Percentiles rank a stretch among this genome's conserved stretches.
Conservation (phyloP, 2,329 filamentous ascomycete species). For the Delphinella strobiligena region DNA sequence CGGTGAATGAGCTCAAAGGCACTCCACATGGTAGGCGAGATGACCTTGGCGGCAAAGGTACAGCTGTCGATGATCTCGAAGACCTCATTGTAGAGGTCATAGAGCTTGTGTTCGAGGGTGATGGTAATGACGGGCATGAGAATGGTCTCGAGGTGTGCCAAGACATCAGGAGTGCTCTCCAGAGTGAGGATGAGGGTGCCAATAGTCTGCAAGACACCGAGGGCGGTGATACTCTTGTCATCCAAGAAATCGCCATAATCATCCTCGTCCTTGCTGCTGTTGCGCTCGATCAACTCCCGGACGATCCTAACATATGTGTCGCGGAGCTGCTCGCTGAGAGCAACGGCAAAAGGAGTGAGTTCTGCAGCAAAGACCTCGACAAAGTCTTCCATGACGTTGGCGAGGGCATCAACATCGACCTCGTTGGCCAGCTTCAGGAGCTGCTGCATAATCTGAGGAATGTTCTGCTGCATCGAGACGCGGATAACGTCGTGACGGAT, state of each 20-base stretch:
- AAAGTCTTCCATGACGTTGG: constrained; percentile 99
- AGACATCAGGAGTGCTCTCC: constrained; percentile 91
- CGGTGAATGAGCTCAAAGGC: constrained; percentile 94
- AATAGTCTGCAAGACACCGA: constrained; percentile 94
- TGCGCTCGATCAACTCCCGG: constrained; percentile 79
- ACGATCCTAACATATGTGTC: constrained; percentile 95
- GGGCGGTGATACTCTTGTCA: constrained; percentile 95
- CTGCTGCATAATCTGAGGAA: constrained; percentile 99
- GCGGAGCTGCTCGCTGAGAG: constrained; percentile 84
- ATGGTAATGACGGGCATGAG: constrained; percentile 95
- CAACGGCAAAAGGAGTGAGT: constrained; percentile 91
- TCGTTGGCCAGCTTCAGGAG: constrained; percentile 94
- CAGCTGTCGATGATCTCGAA: constrained; percentile 99
- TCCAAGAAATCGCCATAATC: constrained; percentile 88
- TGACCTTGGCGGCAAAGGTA: constrained; percentile 92
- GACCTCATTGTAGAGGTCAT: constrained; percentile 93
- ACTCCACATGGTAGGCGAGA: constrained; percentile 96
- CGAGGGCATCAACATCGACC: constrained; percentile 90
- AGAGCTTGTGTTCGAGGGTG: constrained; percentile 94
- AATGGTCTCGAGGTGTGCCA: constrained; percentile 87
- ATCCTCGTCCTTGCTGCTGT: constrained; percentile 62
- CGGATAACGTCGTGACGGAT: constrained; percentile 93
- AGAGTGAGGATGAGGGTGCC: constrained; percentile 92
- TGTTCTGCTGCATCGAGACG: constrained; percentile 91
- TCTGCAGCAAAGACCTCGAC: constrained; percentile 97